Percentiles rank a stretch among this genome's conserved stretches.
Conservation (phyloP, 1,284 basidiomycete genomes). For the Pisolithus thermaeus region DNA sequence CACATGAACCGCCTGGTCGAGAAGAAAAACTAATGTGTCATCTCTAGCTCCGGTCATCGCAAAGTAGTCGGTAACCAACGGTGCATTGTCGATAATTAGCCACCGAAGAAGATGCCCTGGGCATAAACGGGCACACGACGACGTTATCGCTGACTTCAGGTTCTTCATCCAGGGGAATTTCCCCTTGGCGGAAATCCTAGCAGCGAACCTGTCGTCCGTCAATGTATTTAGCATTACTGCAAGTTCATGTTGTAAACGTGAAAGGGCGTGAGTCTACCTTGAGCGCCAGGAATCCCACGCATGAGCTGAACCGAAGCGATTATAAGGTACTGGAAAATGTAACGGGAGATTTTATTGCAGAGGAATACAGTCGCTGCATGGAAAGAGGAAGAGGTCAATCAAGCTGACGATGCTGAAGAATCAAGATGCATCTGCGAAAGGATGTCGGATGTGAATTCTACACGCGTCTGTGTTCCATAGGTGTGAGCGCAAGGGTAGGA, state of each 20-base stretch:
- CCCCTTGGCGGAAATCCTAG: constrained; percentile 55
- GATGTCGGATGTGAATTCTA: constrained; percentile 65
- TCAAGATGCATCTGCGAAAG: constrained; percentile 36
- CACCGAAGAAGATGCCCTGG: constrained; percentile 38
- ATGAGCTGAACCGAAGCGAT: constrained; percentile 51
- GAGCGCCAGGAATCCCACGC: constrained; percentile 47
- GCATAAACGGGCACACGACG: constrained; percentile 58
- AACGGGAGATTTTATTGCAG: constrained; percentile 41
- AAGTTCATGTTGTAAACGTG: too few species aligned
- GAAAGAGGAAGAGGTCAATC: constrained; percentile 39
- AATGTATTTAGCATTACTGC: background rate
- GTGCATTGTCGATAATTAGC: constrained; percentile 47
- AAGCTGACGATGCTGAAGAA: constrained; percentile 42
- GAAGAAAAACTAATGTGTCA: constrained; percentile 55
- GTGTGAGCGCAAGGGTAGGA: constrained; percentile 33
- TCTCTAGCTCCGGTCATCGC: constrained; percentile 40
- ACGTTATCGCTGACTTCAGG: constrained; percentile 48
- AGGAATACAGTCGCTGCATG: constrained; percentile 58
- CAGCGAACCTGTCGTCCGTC: constrained; percentile 53
- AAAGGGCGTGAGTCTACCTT: constrained; percentile 34
- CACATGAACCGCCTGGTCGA: too few species aligned
- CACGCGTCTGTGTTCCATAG: constrained; percentile 39
- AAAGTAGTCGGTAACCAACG: constrained; percentile 48
- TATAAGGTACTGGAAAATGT: constrained; percentile 55
- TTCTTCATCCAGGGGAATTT: constrained; percentile 55